Conservation (phyloP, 2,329 filamentous ascomycete species). For the Chaetomium globosum region DNA sequence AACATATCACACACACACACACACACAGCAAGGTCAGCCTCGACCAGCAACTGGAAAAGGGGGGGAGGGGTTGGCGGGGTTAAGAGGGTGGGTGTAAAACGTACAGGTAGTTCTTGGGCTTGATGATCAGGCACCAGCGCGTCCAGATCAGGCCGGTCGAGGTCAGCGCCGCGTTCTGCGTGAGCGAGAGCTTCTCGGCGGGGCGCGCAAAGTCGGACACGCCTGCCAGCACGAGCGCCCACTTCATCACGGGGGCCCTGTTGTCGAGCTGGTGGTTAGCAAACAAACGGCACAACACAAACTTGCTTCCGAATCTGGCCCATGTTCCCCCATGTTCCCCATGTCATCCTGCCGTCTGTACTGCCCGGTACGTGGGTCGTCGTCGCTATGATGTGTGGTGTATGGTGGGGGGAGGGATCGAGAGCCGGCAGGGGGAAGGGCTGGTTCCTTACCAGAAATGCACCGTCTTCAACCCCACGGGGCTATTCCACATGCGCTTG, state of each 20-base stretch:
- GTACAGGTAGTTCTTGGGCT: slow-evolving; percentile 85
- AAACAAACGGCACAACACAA: background rate
- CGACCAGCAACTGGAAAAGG: background rate
- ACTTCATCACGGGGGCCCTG: slow-evolving; percentile 96
- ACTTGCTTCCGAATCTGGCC: too few species aligned
- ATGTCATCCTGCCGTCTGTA: background rate
- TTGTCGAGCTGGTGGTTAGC: too few species aligned
- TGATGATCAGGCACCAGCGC: slow-evolving; percentile 97
- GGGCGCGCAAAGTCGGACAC: slow-evolving; percentile 89
- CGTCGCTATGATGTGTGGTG: too few species aligned
- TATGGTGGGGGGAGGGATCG: background rate
- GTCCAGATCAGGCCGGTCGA: slow-evolving; percentile 97
- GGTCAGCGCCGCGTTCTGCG: slow-evolving; percentile 87
- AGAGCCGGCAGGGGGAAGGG: background rate
- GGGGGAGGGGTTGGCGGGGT: too few species aligned
- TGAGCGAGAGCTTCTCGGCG: slow-evolving; percentile 87
- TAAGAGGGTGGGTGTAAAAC: slow-evolving; percentile 41
- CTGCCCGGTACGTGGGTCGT: too few species aligned
- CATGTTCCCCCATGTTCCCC: too few species aligned
- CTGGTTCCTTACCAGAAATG: slow-evolving; percentile 82
- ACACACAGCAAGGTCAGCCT: background rate
- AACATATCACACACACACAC: too few species aligned
- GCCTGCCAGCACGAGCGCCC: slow-evolving; percentile 89
- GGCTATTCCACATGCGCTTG: slow-evolving; percentile 81
- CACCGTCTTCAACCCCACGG: slow-evolving; percentile 84